Conservation (phyloP, 1,284 basidiomycete species). For the Ustilago sp. region DNA sequence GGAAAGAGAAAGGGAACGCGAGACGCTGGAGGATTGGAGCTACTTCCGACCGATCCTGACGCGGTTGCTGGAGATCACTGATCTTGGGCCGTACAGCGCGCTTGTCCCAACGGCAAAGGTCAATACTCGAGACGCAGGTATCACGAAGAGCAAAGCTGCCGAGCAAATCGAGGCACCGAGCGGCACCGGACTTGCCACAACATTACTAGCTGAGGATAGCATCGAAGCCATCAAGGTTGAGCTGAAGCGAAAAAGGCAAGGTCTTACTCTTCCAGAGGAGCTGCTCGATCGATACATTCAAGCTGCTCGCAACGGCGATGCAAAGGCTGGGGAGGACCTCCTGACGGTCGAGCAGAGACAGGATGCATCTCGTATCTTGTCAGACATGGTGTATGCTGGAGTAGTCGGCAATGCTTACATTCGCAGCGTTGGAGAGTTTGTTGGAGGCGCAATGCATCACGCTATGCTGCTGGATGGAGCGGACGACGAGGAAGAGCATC, state of each 20-base stretch:
- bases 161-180: background rate
- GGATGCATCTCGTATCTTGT: constrained; percentile 35
- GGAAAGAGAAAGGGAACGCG: constrained; percentile 58
- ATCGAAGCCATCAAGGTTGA: constrained; percentile 23
- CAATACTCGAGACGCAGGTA: background rate
- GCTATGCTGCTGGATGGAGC: constrained; percentile 36
- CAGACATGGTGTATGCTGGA: constrained; percentile 54
- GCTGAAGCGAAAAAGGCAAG: constrained; percentile 15
- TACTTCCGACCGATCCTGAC: constrained; percentile 55
- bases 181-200: constrained; percentile 10
- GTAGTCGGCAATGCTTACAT: constrained; percentile 51
- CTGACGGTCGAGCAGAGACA: constrained; percentile 33
- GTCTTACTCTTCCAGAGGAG: constrained; percentile 9
- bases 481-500: constrained; percentile 36
- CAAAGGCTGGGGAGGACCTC: background rate
- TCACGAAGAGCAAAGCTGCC: constrained; percentile 4
- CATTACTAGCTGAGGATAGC: constrained; percentile 19
- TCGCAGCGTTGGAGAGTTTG: constrained; percentile 58
- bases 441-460: constrained; percentile 44
- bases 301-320: constrained; percentile 16
- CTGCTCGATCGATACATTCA: constrained; percentile 18
- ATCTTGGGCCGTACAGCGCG: constrained; percentile 42
- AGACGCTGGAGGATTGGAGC: constrained; percentile 62
- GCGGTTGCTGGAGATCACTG: constrained; percentile 50
- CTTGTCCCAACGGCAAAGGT: constrained; percentile 12